phyloP scores from a whole-genome alignment of 371 early-diverging fungal genomes.

The Mitosporidium daphniae region DNA sequence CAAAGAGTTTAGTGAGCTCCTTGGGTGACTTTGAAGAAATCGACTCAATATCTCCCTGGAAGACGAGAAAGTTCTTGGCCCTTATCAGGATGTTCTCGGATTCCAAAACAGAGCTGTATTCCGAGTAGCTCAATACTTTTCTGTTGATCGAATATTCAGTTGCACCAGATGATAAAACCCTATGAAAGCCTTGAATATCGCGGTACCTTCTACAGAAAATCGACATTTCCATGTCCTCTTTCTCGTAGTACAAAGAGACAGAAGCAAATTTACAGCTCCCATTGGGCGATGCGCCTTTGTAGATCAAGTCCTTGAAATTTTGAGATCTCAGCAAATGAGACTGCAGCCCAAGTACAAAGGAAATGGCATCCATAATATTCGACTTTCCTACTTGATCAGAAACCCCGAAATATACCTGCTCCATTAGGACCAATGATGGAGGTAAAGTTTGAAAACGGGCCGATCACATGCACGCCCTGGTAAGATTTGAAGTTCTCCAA shows the following conservation, averaged over 20 bases:
- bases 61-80: constrained; percentile 85
- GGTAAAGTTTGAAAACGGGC: constrained; percentile 76
- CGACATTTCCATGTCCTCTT: constrained; percentile 4
- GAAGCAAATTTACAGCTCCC: neutral
- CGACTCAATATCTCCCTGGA: constrained; percentile 90
- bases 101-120: constrained; percentile 37
- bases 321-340: constrained; percentile 44
- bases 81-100: constrained; percentile 56
- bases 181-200: constrained; percentile 18
- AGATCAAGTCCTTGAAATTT: constrained; percentile 51
- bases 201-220: constrained; percentile 3
- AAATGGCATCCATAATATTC: constrained; percentile 94
- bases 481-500: constrained; percentile 96
- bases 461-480: constrained; percentile 50
- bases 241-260: neutral
- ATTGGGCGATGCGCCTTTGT: constrained; percentile 14
- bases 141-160: constrained; percentile 58
- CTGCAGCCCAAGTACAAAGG: constrained; percentile 74
- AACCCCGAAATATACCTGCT: constrained; percentile 16
- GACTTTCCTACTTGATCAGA: constrained; percentile 30
- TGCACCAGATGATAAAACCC: constrained; percentile 11
- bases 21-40: constrained; percentile 75
- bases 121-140: constrained; percentile 16
- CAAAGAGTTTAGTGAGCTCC: constrained; percentile 63
- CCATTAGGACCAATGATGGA: constrained; percentile 97